Base-by-base conservation (phyloP, 768 basidiomycete genomes). In the Boletus sensibilis region DNA sequence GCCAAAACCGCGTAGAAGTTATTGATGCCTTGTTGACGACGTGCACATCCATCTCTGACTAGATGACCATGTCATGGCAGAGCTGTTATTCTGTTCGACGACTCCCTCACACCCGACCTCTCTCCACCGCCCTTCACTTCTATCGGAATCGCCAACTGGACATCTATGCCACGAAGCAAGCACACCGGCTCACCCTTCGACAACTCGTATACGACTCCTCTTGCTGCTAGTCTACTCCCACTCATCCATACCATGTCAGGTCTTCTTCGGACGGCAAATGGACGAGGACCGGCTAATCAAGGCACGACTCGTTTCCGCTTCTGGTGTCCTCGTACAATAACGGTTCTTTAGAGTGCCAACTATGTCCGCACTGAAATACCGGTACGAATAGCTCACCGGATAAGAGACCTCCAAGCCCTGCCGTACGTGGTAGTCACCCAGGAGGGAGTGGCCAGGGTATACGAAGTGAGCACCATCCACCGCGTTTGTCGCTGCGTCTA, bases 311-410 rank as follows among this genome's bases (percentile, higher is more conserved):
- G 13, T 33, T 21, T 48, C 48, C 40, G 13, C 29, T 31, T 21
- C 35, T 45, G 14, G 4, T 4, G 4, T 50, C 18, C 25, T 21
- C 33, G 7, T 41, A 5, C 50, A 37, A 54, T 40, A 25, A 54
- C 40, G 9, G 43, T 40, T 34, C 23, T 31, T 20, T 49, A 94
- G 92, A 92, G 89, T 60, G 92, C 90, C 51, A 94, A 94, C 69
- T 92, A 94, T 72, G 91, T 96, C 41, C 85, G 92, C 50, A 90
- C 89, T 5, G 93, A 96, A 66, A 74, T 96, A 7, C 93, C 94
- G 11, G 85, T 93, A 14, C 84, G 93, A 37, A 89, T 94, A 64
- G 88, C 92, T 5, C 93, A 95, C 70, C 82, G 94, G 45, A 73
- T 95, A 56, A 84, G 90, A 54, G 94, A 96, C 66, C 77, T 96